Evolutionary conservation across 805 yeast species (phyloP), one percentile per base, ranked within the genome.

Genomic region (Middelhovenomyces tepae): DNA sequence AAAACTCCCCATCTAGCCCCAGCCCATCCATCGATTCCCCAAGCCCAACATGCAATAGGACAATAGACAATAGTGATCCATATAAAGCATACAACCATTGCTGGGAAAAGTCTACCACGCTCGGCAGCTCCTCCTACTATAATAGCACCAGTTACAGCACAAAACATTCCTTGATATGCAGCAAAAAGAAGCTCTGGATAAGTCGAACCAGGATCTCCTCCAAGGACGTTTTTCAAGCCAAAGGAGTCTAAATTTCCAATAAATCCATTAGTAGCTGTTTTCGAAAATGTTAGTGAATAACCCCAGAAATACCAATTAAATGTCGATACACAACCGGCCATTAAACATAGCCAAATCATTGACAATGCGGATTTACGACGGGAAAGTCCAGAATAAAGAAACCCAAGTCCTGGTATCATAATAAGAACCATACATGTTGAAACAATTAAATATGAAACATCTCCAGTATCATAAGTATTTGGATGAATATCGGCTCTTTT

Each of bases 231-330:
- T 51, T 80, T 71, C 51, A 84, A 75, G 4, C 95, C 97, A 57
- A 87, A 83, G 28, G 76, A 69, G 46, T 76, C 77, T 46, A 89
- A 59, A 55, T 89, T 78, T 4, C 98, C 98, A 46, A 89, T 89
- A 55, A 78, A 91, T 27, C 78, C 75, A 57, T 87, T 86, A 21
- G 78, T 63, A 2, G 95, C 85, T 0, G 81, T 71, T n/a, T 67
- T 48, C 0, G 89, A 75, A 50, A 91, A 86, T 3, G 97, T 93
- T 27, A 89, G 60, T 0, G 95, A 84, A 54, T 84, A 87, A n/a
- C 95, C 96, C 95, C 97, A 91, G 54, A 89, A 85, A 57, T 86
- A 89, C 97, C 97, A 89, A 54, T 86, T 95, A 51, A 86, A 73
- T 34, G 74, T 67, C 1, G 81, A 85, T 5, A 85, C 74, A 43